These are phyloP conservation scores for Termitomyces sp. DNA, from an alignment of 768 basidiomycete genomes.

Conservation along the genomic window DNA sequence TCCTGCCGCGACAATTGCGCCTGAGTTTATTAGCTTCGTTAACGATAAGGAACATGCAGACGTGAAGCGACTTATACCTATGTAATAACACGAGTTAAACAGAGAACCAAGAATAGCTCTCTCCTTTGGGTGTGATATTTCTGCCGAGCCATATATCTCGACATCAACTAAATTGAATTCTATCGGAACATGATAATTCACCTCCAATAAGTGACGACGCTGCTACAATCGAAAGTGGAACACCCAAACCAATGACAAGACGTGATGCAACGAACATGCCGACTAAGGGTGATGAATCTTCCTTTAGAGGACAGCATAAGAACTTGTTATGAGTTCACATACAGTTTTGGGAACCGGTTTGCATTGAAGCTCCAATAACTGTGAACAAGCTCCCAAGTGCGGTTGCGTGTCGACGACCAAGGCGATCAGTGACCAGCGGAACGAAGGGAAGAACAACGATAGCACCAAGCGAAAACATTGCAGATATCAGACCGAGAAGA, in stretches of 20 bases:
- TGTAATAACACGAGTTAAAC: conserved; percentile 61
- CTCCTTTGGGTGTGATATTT: conserved; percentile 67
- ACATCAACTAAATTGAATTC: not conserved
- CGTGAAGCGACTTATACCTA: conserved; percentile 25
- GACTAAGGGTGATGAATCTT: conserved; percentile 23
- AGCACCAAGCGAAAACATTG: conserved; percentile 55
- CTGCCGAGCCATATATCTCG: conserved; percentile 17
- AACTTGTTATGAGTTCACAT: conserved; percentile 8
- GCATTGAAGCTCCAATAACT: conserved; percentile 40
- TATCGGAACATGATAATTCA: conserved; percentile 7
- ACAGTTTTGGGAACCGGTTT: conserved; percentile 46
- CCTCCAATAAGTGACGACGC: conserved; percentile 62
- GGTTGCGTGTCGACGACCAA: conserved; percentile 47
- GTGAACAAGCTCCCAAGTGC: conserved; percentile 44
- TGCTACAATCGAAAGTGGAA: conserved; percentile 58
- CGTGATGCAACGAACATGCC: conserved; percentile 56
- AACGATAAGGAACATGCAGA: not conserved
- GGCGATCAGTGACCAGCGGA: conserved; percentile 41
- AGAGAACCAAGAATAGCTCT: conserved; percentile 59
- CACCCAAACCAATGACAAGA: conserved; percentile 52
- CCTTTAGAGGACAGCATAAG: not conserved
- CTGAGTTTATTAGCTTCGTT: conserved; percentile 17
- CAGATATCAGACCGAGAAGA: conserved; percentile 48
- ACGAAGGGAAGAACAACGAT: conserved; percentile 49
- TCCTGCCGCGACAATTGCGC: conserved; percentile 53